Evolutionary conservation across 2,329 filamentous ascomycete species (phyloP), one percentile per base, ranked within the genome.

Genomic region (Aureobasidium sp.): DNA sequence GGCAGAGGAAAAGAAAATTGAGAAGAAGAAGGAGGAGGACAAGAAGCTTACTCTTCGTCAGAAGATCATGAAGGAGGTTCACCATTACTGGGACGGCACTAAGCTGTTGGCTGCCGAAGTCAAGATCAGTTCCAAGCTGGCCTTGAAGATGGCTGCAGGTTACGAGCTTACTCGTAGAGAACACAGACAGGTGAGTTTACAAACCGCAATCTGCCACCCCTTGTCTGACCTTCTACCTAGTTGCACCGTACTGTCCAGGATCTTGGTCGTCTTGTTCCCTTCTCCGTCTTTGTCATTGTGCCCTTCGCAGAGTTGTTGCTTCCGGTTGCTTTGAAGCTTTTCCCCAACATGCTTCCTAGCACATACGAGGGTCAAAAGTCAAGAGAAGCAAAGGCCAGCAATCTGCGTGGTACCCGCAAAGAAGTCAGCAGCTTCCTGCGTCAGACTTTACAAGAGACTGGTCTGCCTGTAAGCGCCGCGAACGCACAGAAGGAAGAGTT

Each of bases 41-140:
- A 91, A 92, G 79, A 97, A 96, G 73, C 78, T 96, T 76, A 96
- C 92, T 0, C 55, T 97, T 1, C 88, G 86, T 76, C 90, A 97
- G 74, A 96, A 92, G 78, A 87, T 99, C 71, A 99, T 96, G 82
- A 92, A 95, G 75, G 94, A 99, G 76, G 82, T 82, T 15, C 85
- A 87, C 65, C 94, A 99, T 75, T 99, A 99, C 79, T 97, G 94
- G 93, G 94, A 99, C 76, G 94, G 94, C 64, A 97, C 91, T 32
- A 99, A 99, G 77, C 81, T 99, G 70, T 80, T 99, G 68, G 92
- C 88, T 26, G 89, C 91, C 1, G 94, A 99, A 77, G 87, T 97
- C 72, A 90, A 81, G 76, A 99, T 99, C 74, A 97, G 93, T 75
- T 90, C 89, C 65, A 88, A 88, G 66, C 79, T 99, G 67, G 94